Conservation (phyloP, 805 yeast genomes). For the Ogataea allantospora region DNA sequence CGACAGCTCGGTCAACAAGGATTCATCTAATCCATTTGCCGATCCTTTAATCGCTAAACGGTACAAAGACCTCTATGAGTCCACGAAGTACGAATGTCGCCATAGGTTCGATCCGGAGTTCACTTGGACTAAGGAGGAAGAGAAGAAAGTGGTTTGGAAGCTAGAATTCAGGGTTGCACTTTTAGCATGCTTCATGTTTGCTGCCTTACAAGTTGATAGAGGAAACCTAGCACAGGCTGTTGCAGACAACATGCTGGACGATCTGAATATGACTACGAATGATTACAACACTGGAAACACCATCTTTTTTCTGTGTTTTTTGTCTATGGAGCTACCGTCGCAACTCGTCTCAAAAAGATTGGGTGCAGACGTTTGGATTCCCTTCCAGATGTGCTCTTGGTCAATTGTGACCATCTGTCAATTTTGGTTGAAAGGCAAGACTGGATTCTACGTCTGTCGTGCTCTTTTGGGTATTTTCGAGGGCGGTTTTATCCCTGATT, state of each 20-base stretch:
- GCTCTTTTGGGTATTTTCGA: conserved; percentile 56
- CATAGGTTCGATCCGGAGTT: conserved; percentile 56
- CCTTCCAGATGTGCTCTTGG: conserved; percentile 57
- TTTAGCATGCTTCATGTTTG: conserved; percentile 59
- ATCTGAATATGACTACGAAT: conserved; percentile 51
- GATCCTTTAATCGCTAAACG: conserved; percentile 48
- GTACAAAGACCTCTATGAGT: conserved; percentile 46
- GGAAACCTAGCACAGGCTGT: conserved; percentile 54
- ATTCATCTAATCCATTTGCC: conserved; percentile 34
- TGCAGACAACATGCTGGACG: conserved; percentile 53
- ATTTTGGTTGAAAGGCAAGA: conserved; percentile 39
- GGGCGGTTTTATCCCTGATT: conserved; percentile 71
- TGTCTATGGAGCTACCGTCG: conserved; percentile 61
- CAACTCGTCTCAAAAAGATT: conserved; percentile 61
- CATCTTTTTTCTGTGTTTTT: conserved; percentile 49
- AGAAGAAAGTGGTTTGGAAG: conserved; percentile 46
- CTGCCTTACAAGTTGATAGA: conserved; percentile 58
- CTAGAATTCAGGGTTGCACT: conserved; percentile 55
- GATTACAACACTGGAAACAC: conserved; percentile 61
- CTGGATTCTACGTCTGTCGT: conserved; percentile 48
- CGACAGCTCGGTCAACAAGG: neutral
- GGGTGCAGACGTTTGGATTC: conserved; percentile 65
- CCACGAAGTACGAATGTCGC: conserved; percentile 52
- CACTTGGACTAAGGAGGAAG: conserved; percentile 54
- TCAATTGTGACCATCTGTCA: conserved; percentile 54